Evolutionary conservation across 2,329 filamentous ascomycete species (phyloP).

Genomic region (Helotiales sp.): DNA sequence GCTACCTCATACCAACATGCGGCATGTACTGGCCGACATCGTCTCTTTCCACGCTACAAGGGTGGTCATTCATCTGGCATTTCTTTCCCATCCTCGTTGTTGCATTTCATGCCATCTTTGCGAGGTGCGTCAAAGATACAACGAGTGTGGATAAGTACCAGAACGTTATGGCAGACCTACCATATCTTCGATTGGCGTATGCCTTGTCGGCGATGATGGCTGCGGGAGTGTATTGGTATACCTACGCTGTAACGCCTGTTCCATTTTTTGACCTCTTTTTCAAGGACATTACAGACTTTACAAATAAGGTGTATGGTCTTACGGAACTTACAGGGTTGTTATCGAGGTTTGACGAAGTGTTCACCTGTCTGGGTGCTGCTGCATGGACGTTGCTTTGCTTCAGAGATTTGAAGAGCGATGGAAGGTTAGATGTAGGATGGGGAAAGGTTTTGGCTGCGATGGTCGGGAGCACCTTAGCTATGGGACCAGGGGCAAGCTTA

Average conservation of each 20-base stretch:
- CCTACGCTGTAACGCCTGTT: conserved; percentile 11
- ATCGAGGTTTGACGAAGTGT: conserved; percentile 22
- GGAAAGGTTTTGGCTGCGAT: conserved; percentile 15
- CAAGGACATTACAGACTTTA: conserved; percentile 23
- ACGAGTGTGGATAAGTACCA: background rate
- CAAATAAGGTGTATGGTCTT: background rate
- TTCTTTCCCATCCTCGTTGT: conserved; percentile 21
- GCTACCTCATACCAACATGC: conserved; percentile 24
- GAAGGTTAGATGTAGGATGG: conserved; percentile 28
- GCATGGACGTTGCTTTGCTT: conserved; percentile 33
- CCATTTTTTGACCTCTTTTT: conserved; percentile 22
- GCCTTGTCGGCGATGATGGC: conserved; percentile 5
- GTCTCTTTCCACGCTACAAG: conserved; percentile 15
- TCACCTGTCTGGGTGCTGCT: conserved; percentile 10
- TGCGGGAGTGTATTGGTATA: conserved; percentile 11
- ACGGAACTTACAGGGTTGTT: conserved; percentile 13
- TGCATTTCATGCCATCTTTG: conserved; percentile 15
- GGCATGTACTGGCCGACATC: conserved; percentile 19
- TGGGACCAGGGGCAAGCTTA: conserved; percentile 32
- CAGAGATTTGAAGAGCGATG: conserved; percentile 32
- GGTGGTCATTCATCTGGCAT: conserved; percentile 17
- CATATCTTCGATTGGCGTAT: conserved; percentile 17
- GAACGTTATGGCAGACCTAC: conserved; percentile 12
- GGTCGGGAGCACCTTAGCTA: conserved; percentile 3
- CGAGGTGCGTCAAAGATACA: conserved; percentile 8